phyloP scores from a whole-genome alignment of 2,329 filamentous ascomycete genomes.

The Cordyceps pruinosa region DNA sequence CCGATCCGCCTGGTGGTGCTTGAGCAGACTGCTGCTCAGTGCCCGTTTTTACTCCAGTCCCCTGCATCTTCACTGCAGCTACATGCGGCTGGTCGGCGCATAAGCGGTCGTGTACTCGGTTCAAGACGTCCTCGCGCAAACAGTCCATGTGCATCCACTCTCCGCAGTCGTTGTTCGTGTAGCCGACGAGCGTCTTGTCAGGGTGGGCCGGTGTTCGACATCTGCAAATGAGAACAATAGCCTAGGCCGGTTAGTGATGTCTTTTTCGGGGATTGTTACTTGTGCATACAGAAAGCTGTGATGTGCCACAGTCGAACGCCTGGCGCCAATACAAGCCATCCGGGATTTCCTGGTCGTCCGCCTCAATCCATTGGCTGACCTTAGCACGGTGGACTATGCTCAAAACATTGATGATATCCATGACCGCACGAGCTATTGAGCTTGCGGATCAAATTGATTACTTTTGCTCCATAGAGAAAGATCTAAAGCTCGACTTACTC shows the following conservation, averaged over 20 bases:
- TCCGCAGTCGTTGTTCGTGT: slow-evolving; percentile 46
- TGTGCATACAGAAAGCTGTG: slow-evolving; percentile 50
- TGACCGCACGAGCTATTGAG: too few relatives aligned
- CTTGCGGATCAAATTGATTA: too few relatives aligned
- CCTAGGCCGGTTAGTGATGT: too few relatives aligned
- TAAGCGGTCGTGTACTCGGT: slow-evolving; percentile 42
- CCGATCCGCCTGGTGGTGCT: slow-evolving; percentile 25
- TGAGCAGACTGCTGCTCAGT: slow-evolving; percentile 11
- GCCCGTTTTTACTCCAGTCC: slow-evolving; percentile 3
- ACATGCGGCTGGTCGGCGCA: slow-evolving; percentile 44
- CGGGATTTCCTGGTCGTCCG: slow-evolving; percentile 57
- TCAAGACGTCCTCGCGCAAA: slow-evolving; percentile 48
- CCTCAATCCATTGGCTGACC: slow-evolving; percentile 63
- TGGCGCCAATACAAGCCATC: slow-evolving; percentile 58
- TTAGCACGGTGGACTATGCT: slow-evolving; percentile 56
- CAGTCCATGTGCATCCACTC: slow-evolving; percentile 60
- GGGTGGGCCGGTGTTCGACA: slow-evolving; percentile 56
- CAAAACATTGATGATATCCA: slow-evolving; percentile 64
- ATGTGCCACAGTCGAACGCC: slow-evolving; percentile 50
- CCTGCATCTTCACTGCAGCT: slow-evolving; percentile 27
- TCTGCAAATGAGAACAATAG: slow-evolving; percentile 49
- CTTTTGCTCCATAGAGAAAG: too few relatives aligned
- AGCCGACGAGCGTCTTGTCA: slow-evolving; percentile 53
- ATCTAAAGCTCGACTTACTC: too few relatives aligned
- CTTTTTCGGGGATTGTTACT: not conserved